Conservation (phyloP, 805 yeast species). For the Metschnikowia anglica region DNA sequence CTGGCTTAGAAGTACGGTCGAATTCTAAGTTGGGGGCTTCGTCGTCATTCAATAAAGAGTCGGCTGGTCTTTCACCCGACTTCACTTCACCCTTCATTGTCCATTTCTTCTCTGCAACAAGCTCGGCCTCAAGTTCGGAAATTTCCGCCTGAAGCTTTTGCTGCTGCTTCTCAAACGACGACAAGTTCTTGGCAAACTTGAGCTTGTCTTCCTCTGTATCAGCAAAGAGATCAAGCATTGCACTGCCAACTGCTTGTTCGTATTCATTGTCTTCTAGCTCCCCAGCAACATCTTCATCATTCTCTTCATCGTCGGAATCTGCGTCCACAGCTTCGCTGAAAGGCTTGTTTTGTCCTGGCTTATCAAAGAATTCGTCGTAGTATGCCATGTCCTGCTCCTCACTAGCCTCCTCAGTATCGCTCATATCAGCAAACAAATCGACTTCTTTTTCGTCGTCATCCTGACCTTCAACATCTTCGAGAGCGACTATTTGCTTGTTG, state of each 20-base stretch:
- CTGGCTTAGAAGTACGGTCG: slow-evolving; percentile 93
- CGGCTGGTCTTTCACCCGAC: slow-evolving; percentile 77
- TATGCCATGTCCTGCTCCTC: slow-evolving; percentile 46
- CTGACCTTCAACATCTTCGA: slow-evolving; percentile 47
- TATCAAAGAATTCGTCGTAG: slow-evolving; percentile 67
- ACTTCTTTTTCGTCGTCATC: slow-evolving; percentile 43
- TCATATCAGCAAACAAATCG: slow-evolving; percentile 39
- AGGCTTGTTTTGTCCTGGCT: slow-evolving; percentile 32
- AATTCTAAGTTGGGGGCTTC: slow-evolving; percentile 64
- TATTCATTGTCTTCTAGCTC: slow-evolving; percentile 58
- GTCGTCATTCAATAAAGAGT: slow-evolving; percentile 73
- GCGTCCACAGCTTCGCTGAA: slow-evolving; percentile 10
- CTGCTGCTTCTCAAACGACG: slow-evolving; percentile 84
- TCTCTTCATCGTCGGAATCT: slow-evolving; percentile 38
- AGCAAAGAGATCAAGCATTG: slow-evolving; percentile 62
- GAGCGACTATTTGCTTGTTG: slow-evolving; percentile 67
- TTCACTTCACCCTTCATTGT: slow-evolving; percentile 90
- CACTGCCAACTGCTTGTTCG: slow-evolving; percentile 58
- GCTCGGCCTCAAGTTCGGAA: slow-evolving; percentile 74
- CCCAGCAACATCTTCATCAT: slow-evolving; percentile 25
- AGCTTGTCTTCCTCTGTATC: slow-evolving; percentile 29
- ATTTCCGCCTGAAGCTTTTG: slow-evolving; percentile 74
- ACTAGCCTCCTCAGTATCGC: slow-evolving; percentile 42
- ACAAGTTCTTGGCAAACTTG: slow-evolving; percentile 41
- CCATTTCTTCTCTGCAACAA: slow-evolving; percentile 91